Percentiles rank a stretch among this genome's conserved stretches.
phyloP scores from a whole-genome alignment of 257 asterid species.

The Penstemon barbatus region DNA sequence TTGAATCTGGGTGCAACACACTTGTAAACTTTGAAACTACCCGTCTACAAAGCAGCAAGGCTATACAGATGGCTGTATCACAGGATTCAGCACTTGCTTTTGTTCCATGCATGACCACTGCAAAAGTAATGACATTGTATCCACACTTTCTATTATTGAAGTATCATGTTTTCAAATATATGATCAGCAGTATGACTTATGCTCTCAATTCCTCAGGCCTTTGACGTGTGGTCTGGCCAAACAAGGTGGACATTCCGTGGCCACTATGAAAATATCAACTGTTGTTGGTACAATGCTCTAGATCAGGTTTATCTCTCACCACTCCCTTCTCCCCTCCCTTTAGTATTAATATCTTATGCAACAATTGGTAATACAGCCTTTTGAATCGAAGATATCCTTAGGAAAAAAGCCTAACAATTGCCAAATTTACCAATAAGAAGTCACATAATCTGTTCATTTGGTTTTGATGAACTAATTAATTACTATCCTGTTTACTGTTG shows the following conservation, averaged over 20 bases:
- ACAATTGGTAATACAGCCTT: neutral
- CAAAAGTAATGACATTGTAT: constrained; percentile 51
- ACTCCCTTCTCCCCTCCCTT: constrained; percentile 1
- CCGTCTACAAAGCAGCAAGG: constrained; percentile 78
- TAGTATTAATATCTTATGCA: neutral
- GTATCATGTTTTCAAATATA: constrained; percentile 12
- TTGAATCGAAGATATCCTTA: neutral
- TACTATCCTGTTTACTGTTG: no score
- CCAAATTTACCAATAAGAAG: neutral
- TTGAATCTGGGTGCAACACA: constrained; percentile 91
- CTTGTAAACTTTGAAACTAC: constrained; percentile 86
- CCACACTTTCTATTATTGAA: constrained; percentile 6
- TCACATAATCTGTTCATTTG: neutral
- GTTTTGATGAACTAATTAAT: no score
- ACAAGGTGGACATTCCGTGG: constrained; percentile 65
- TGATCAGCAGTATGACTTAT: constrained; percentile 9
- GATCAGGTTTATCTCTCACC: constrained; percentile 65
- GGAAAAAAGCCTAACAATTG: neutral
- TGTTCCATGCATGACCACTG: constrained; percentile 84
- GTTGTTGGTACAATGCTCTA: constrained; percentile 78
- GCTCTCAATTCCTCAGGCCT: constrained; percentile 53
- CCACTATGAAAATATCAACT: constrained; percentile 84
- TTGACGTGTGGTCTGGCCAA: constrained; percentile 93
- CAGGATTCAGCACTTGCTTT: constrained; percentile 71
- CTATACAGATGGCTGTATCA: constrained; percentile 75